Conservation (phyloP, 805 yeast genomes). For the Tetrapisispora nanseiensis region DNA sequence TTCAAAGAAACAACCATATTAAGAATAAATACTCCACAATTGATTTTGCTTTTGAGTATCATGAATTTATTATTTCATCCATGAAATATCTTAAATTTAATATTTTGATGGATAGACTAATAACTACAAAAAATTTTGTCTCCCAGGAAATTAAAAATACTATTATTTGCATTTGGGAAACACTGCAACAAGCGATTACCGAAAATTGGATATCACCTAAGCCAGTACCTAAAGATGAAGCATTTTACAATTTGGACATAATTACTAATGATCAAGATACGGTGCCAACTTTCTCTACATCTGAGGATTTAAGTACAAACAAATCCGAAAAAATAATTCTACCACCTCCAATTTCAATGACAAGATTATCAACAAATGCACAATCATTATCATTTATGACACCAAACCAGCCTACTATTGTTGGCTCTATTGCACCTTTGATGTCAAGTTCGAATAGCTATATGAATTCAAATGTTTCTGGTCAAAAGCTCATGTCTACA, state of each 20-base stretch:
- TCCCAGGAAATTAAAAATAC: not conserved
- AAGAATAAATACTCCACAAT: not conserved
- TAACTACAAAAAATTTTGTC: not conserved
- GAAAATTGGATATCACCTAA: conserved; percentile 3
- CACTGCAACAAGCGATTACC: not conserved
- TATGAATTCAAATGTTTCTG: not conserved
- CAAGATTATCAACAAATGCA: not conserved
- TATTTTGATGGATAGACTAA: conserved; percentile 2
- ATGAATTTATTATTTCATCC: not conserved
- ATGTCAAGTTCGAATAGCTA: not conserved
- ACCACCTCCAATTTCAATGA: conserved; percentile 2
- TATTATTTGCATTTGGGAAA: conserved; percentile 2
- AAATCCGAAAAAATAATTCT: conserved; percentile 1
- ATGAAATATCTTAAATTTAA: conserved; percentile 2
- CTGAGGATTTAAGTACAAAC: not conserved
- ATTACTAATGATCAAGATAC: not conserved
- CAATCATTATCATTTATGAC: conserved; percentile 1
- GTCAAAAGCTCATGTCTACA: not conserved
- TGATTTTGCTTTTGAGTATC: not conserved
- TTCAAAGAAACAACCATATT: not conserved
- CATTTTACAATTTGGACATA: not conserved
- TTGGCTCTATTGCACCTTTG: not conserved
- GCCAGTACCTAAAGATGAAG: not conserved
- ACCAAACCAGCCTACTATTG: not conserved
- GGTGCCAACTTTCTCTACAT: too few species aligned